Evolutionary conservation across 2,329 filamentous ascomycete genomes (phyloP), one percentile per base, ranked within the genome.

Genomic region (Colletotrichum sp.): DNA sequence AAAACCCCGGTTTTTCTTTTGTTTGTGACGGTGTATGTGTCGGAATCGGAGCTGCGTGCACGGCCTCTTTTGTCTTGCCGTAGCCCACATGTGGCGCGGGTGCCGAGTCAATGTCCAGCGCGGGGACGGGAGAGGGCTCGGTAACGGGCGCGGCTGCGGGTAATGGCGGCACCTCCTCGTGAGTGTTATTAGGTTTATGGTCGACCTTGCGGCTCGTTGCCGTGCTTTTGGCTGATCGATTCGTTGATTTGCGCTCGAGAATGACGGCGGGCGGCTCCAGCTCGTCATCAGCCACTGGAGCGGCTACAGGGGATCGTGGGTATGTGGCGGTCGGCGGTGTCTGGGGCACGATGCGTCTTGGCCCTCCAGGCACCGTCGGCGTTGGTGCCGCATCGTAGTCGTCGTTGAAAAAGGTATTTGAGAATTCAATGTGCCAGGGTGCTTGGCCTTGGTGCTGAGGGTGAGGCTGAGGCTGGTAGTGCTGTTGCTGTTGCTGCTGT

Each of bases 1-100:
- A 98, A 86, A 99, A 98, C 24, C 97, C 96, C 11, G 91, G 94
- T 71, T 92, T 91, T 79, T 95, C 93, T 80, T 93, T 94, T 66
- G 87, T 81, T 70, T 83, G 84, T 78, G 86, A 77, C 82, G 85
- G 75, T 80, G 85, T 75, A 83, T 83, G 88, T 76, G 88, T 88
- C 62, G 89, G 87, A 18, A 88, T 87, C 62, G 87, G 84, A 74
- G 87, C 84, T 73, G 89, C 87, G 78, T 83, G 84, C 74, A 84
- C 83, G 72, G 84, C 80, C 66, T 89, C 88, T 78, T 91, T 91
- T 47, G 87, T 81, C 81, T 91, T 91, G 76, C 88, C 88, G 77
- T 91, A 92, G 61, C 89, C 88, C 63, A 91, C 86, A 76, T 88
- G 86, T 21, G 90, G 90, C 43, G 90, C 88, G 6, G 90, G 90